Evolutionary conservation across 164 flowering plant genomes (phyloP), one percentile per base, ranked within the genome.

Genomic region (Aristolochia contorta): DNA sequence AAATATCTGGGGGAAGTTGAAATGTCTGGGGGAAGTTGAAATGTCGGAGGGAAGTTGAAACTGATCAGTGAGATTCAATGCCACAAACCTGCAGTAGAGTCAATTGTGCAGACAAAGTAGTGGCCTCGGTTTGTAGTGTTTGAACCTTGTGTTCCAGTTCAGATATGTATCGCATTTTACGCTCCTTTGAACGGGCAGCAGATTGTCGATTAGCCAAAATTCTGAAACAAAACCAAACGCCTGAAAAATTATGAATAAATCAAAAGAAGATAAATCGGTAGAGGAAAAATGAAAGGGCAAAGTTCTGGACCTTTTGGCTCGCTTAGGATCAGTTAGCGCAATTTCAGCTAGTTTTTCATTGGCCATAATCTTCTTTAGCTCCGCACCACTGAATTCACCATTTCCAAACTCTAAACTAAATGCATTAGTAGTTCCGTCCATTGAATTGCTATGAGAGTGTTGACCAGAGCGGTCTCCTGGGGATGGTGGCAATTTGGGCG

Each of bases 141-240:
- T 88, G 96, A 56, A 93, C 99, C 72, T 93, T 93, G 76, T 90
- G 97, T 62, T 93, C 99, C 77, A 93, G 65, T 72, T 93, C 97
- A 19, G 96, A 80, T 25, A 90, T 93, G 70, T 93, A 93, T 32
- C 93, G 78, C 95, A 86, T 85, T 77, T 93, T 93, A 47, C 99
- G 70, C 67, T 93, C 99, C 71, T 93, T 93, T 41, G 99, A 93
- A 47, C 99, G 92, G 48, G 97, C 99, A 75, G 99, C 99, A 18
- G 99, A 93, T 58, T 86, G 97, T 30, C 99, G 91, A 71, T 94
- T 94, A 49, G 99, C 99, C 80, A 94, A 82, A 65, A 94, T 94
- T 81, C 99, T 94, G 65, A 12, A 30, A 67, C 33, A 16, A 49
- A 12, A 10, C n/a, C 19, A 16, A 20, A 32, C 37, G 13, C 37